Conservation (phyloP, 371 early-diverging fungal species). For the Thermomucor indicae-seudaticae region DNA sequence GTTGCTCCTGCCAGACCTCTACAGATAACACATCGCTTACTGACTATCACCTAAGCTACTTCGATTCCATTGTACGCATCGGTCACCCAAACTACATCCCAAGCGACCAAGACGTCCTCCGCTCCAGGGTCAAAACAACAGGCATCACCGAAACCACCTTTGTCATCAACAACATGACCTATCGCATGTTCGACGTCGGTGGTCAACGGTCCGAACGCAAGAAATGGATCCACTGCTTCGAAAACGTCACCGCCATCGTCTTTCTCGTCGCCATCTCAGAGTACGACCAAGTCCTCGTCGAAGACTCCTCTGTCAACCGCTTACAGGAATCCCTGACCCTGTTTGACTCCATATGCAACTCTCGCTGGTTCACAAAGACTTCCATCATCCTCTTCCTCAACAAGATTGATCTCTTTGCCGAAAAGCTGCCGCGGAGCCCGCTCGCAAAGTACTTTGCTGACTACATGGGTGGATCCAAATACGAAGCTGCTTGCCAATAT, state of each 20-base stretch:
- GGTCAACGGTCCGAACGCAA: constrained; percentile 92
- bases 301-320: constrained; percentile 85
- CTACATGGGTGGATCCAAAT: constrained; percentile 63
- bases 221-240: constrained; percentile 95
- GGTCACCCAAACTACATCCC: constrained; percentile 71
- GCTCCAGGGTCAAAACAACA: constrained; percentile 80
- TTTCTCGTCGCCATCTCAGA: constrained; percentile 91
- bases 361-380: constrained; percentile 75
- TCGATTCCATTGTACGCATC: constrained; percentile 82
- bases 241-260: constrained; percentile 90
- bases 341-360: constrained; percentile 75
- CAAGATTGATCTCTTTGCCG: constrained; percentile 77
- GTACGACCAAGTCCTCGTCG: constrained; percentile 91
- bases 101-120: constrained; percentile 80
- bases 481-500: constrained; percentile 55
- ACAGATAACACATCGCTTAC: background rate
- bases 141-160: constrained; percentile 87
- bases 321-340: constrained; percentile 56
- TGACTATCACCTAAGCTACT: constrained; percentile 52
- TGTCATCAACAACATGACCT: constrained; percentile 71
- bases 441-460: constrained; percentile 68
- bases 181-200: constrained; percentile 92
- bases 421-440: constrained; percentile 61
- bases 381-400: constrained; percentile 81
- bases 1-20: constrained; percentile 10